Percentiles rank a stretch among this genome's conserved stretches.
Evolutionary conservation across 169 alveolate genomes (phyloP).

Genomic region (Babesia ovis): DNA sequence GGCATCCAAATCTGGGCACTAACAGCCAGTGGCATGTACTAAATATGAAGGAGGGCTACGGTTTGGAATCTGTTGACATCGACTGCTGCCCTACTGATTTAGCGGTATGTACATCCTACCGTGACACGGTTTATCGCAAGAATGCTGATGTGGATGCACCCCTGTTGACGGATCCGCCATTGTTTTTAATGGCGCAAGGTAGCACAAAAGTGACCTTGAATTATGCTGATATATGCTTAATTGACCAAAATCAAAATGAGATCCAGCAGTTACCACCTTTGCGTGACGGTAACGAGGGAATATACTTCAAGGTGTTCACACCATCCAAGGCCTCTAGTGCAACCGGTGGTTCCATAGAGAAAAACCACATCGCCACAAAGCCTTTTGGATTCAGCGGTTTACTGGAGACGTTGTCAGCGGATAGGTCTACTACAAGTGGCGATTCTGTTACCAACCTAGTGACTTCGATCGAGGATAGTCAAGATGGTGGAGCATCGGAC

Average conservation of each 20-base stretch:
- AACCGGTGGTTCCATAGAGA: not conserved
- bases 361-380: not conserved
- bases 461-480: not conserved
- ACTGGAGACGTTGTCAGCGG: not conserved
- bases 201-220: slow-evolving; percentile 11
- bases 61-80: slow-evolving; percentile 31
- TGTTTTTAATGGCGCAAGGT: slow-evolving; percentile 47
- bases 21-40: slow-evolving; percentile 31
- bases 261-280: slow-evolving; percentile 9
- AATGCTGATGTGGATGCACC: slow-evolving; percentile 50
- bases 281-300: slow-evolving; percentile 3
- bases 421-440: not conserved
- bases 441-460: not conserved
- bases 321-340: not conserved
- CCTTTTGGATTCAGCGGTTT: not conserved
- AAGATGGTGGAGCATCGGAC: not conserved
- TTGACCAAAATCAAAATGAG: slow-evolving; percentile 1
- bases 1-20: slow-evolving; percentile 19
- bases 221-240: slow-evolving; percentile 42
- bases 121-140: slow-evolving; percentile 45
- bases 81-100: slow-evolving; percentile 33
- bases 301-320: not conserved
- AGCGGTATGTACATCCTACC: slow-evolving; percentile 26
- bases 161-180: slow-evolving; percentile 37
- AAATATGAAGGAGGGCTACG: slow-evolving; percentile 53